phyloP scores from a whole-genome alignment of 2,329 filamentous ascomycete species.

The Sarocladium brachiariae region DNA sequence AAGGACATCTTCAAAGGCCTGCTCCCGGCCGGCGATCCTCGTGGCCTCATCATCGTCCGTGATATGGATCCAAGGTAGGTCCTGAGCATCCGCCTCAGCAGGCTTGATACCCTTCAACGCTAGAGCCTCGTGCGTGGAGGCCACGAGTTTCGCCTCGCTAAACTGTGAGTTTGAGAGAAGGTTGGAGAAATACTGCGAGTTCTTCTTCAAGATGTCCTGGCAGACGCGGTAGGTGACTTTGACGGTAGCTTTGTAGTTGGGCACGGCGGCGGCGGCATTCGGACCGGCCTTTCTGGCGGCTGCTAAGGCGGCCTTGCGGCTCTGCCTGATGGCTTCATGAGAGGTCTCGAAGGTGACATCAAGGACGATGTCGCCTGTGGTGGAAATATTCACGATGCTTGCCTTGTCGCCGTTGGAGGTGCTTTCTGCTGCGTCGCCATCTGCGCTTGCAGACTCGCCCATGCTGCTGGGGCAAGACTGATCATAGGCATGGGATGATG shows the following conservation, averaged over 20 bases:
- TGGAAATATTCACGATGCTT: conserved; percentile 42
- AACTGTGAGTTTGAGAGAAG: conserved; percentile 59
- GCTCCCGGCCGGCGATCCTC: conserved; percentile 50
- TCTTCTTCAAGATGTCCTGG: conserved; percentile 46
- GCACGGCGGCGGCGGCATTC: conserved; percentile 12
- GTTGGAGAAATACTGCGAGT: conserved; percentile 64
- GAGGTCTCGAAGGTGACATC: conserved; percentile 59
- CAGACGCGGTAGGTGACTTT: conserved; percentile 53
- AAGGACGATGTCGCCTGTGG: conserved; percentile 58
- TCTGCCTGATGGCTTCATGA: conserved; percentile 39
- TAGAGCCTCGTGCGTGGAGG: conserved; percentile 43
- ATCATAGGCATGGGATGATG: conserved; percentile 17
- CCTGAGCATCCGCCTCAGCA: conserved; percentile 36
- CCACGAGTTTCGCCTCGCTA: conserved; percentile 52
- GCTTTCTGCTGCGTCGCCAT: conserved; percentile 12
- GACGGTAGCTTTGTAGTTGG: conserved; percentile 29
- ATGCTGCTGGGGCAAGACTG: conserved; percentile 17
- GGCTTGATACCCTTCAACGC: conserved; percentile 38
- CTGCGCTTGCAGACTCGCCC: conserved; percentile 24
- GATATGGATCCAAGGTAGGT: conserved; percentile 59
- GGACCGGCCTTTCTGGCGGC: conserved; percentile 22
- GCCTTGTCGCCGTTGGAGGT: conserved; percentile 20
- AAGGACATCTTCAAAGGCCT: conserved; percentile 60
- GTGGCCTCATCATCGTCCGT: conserved; percentile 64
- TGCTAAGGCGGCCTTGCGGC: conserved; percentile 31